Evolutionary conservation across 176 grass and related monocot genomes (phyloP), one percentile per base, ranked within the genome.

Genomic region (Echinochloa phyllopogon): DNA sequence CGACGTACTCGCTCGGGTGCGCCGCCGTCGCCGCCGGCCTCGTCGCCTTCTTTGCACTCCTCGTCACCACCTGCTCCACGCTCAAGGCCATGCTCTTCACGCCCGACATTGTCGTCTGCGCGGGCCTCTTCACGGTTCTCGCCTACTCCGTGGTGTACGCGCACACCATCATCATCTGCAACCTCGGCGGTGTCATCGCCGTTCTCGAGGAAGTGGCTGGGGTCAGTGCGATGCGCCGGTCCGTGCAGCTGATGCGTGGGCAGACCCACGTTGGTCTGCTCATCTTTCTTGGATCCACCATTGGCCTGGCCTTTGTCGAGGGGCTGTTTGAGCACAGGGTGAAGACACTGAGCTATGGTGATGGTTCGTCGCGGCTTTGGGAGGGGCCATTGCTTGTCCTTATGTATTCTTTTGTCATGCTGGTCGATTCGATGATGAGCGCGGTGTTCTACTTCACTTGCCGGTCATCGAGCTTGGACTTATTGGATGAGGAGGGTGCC

Each of bases 251-350:
- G 72, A 92, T 98, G 48, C 92, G 72, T 8, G 96, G 96, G 11
- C 91, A 95, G 75, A 98, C 89, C 13, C 96, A 98, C 79, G 93
- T 89, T 3, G 96, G 96, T 10, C 77, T 98, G 85, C 77, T 95
- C 72, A 94, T 98, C 68, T 98, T 98, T 80, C 93, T 98, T 27
- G 88, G 85, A 2, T 94, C 96, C 36, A 88, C 89, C 15, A 92
- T 98, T 36, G 96, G 93, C 4, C 74, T 98, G 43, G 80, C 91
- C 20, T 95, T 98, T 20, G 93, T 95, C 16, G 91, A 95, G 67
- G 96, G 93, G 10, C 82, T 98, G 39, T 98, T 98, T 53, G 96
- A 98, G 87, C 96, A 98, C 76, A 90, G 96, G 69, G 96, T 98
- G 79, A 98, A 98, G 82, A 98, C 96, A 43, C 45, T 98, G 73